Percentiles rank a stretch among this genome's conserved stretches.
Conservation (phyloP, 2,329 filamentous ascomycete species). For the Orbilia brochopaga region DNA sequence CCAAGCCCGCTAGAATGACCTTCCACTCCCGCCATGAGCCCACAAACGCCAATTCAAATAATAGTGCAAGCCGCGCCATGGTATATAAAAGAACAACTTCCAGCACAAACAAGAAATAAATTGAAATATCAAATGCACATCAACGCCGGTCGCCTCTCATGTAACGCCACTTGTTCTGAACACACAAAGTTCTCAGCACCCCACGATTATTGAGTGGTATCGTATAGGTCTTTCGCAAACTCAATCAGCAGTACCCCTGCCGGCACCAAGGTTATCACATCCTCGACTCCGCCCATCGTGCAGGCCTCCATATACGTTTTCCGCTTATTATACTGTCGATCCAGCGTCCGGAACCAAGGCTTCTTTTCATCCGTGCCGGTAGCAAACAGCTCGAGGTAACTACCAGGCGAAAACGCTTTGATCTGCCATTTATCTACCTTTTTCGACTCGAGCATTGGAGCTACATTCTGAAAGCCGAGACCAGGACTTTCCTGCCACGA, state of each 20-base stretch:
- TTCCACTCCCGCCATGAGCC: no score
- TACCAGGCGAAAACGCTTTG: constrained; percentile 33
- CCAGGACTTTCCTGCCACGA: constrained; percentile 37
- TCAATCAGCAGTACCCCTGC: constrained; percentile 35
- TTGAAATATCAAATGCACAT: no score
- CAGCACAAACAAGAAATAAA: no score
- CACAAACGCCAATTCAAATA: no score
- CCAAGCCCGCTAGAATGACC: no score
- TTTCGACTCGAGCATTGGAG: constrained; percentile 22
- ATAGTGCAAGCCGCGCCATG: no score
- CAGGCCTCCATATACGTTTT: constrained; percentile 43
- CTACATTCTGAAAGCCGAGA: constrained; percentile 30
- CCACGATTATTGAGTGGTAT: no score
- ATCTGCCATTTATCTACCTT: constrained; percentile 36
- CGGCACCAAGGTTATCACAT: constrained; percentile 34
- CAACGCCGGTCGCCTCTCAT: no score
- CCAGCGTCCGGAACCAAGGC: constrained; percentile 32
- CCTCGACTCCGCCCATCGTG: constrained; percentile 34
- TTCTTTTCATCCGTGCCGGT: constrained; percentile 28
- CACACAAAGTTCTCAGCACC: no score
- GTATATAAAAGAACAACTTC: no score
- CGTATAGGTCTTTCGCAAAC: constrained; percentile 48
- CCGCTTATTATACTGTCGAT: constrained; percentile 30
- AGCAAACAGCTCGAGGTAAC: constrained; percentile 30
- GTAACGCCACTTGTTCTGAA: no score